Conservation (phyloP, 768 basidiomycete genomes). For the Ramaria sp. region DNA sequence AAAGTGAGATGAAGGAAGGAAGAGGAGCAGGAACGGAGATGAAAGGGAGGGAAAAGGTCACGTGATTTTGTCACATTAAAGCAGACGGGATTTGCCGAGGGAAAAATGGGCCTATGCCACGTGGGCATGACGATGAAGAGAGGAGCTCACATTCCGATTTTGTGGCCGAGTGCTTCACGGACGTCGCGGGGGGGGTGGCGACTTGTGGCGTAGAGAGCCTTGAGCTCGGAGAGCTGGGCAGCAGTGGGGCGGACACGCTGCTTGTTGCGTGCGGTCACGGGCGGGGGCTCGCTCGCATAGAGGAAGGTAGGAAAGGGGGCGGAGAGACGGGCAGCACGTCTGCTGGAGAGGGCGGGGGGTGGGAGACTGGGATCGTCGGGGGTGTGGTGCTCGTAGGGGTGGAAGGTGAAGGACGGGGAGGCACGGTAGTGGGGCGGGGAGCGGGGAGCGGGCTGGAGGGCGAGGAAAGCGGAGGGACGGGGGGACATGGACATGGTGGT, state of each 20-base stretch:
- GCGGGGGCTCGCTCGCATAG: slow-evolving; percentile 2
- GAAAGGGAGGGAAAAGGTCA: slow-evolving; percentile 12
- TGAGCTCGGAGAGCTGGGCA: slow-evolving; percentile 62
- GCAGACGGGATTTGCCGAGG: slow-evolving; percentile 11
- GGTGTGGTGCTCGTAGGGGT: slow-evolving; percentile 3
- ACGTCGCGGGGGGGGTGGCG: slow-evolving; percentile 67
- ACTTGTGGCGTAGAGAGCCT: slow-evolving; percentile 65
- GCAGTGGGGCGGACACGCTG: slow-evolving; percentile 70
- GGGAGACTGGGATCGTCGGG: slow-evolving; percentile 20
- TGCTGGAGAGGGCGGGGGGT: not conserved
- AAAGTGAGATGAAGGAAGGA: slow-evolving; percentile 9
- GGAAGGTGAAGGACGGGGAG: slow-evolving; percentile 9
- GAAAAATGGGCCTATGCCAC: not conserved
- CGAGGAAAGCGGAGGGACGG: not conserved
- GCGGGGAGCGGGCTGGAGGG: not conserved
- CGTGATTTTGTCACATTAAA: slow-evolving; percentile 4
- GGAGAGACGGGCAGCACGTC: not conserved
- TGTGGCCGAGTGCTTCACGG: slow-evolving; percentile 56
- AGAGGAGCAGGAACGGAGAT: slow-evolving; percentile 6
- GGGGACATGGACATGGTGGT: not conserved
- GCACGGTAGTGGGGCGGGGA: slow-evolving; percentile 4
- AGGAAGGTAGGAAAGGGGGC: slow-evolving; percentile 1
- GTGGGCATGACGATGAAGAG: not conserved
- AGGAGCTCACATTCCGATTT: slow-evolving; percentile 60
- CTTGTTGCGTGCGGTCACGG: slow-evolving; percentile 37